Percentiles rank a stretch among this genome's conserved stretches.
Conservation (phyloP, 352 stramenopile genomes). For the Globisporangium cylindrosporum region DNA sequence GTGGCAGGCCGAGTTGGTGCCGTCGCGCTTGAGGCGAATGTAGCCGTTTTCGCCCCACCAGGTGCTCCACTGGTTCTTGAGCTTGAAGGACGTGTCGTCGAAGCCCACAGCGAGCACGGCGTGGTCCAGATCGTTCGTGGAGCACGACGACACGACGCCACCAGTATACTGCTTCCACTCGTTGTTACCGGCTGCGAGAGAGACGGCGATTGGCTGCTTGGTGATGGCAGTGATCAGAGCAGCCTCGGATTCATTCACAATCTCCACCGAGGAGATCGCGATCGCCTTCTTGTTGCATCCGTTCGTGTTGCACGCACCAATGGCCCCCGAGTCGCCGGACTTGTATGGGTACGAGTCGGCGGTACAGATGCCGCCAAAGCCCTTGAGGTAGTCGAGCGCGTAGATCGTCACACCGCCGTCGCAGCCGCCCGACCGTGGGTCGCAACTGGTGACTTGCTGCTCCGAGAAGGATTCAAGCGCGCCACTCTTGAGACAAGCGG, state of each 20-base stretch:
- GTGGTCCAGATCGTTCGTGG: neutral
- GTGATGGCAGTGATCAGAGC: neutral
- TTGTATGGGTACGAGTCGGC: neutral
- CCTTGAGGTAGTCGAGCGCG: neutral
- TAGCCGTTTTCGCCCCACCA: slow-evolving; percentile 80
- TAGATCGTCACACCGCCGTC: neutral
- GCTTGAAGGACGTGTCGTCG: slow-evolving; percentile 71
- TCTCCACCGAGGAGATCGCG: neutral
- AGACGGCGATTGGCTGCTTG: neutral
- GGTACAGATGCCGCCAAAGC: neutral
- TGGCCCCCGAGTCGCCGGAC: neutral
- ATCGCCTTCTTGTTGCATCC: neutral
- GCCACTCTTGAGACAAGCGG: slow-evolving; percentile 28
- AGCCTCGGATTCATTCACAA: neutral
- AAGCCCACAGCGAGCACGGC: slow-evolving; percentile 21
- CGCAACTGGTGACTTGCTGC: neutral
- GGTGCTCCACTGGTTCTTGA: slow-evolving; percentile 72
- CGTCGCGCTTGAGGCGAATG: slow-evolving; percentile 82
- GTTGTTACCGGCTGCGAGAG: neutral
- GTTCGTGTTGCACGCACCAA: neutral
- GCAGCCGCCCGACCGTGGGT: neutral
- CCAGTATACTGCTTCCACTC: neutral
- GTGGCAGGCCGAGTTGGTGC: slow-evolving; percentile 14
- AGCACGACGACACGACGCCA: neutral
- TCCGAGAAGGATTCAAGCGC: neutral